Base-by-base conservation (phyloP, 371 early-diverging fungal genomes). In the Syncephalastrum sp. region DNA sequence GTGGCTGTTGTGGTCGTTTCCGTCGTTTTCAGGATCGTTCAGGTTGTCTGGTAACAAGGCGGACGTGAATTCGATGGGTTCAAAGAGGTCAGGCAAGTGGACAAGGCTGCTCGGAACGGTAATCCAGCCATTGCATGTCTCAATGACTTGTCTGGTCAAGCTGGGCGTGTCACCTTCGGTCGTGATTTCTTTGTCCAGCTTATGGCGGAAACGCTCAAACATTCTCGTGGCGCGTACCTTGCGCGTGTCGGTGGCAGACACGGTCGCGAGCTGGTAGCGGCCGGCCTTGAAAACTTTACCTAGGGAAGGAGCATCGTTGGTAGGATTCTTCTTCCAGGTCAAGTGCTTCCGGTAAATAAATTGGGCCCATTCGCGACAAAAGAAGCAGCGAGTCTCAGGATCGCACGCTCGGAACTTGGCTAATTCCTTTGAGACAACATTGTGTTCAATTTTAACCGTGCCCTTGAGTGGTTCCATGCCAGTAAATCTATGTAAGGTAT, bases 281-380 rank as follows among this genome's bases (percentile, higher is more conserved):
- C 72, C 72, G 1, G 73, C 70, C 21, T 42, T 42, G 14, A 73
- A 33, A 1, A 42, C 45, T 25, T 56, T 57, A 21, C 29, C 50
- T 2, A 52, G 5, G 23, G 15, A 19, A 21, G 53, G 23, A 33
- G 49, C 54, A 47, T 68, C 67, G 21, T 73, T 74, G 47, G 68
- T 69, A 6, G 64, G 59, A 45, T 74, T 75, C 16, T 68, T 61
- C 24, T 50, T 65, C 62, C 68, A 73, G 24, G 66, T 63, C 55
- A 81, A 77, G 17, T 79, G 85, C 70, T 86, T 87, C 54, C 87
- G 84, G 57, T 90, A 88, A 13, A 90, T 82, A 72, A 77, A 86
- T 54, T 84, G 86, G 25, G 88, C 88, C 91, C 91, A 91, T 67
- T 91, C 91, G 43, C 91, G 87, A 59, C 91, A 91, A 54, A 86